Evolutionary conservation across 1,284 basidiomycete species (phyloP).

Genomic region (Puccinia horiana): DNA sequence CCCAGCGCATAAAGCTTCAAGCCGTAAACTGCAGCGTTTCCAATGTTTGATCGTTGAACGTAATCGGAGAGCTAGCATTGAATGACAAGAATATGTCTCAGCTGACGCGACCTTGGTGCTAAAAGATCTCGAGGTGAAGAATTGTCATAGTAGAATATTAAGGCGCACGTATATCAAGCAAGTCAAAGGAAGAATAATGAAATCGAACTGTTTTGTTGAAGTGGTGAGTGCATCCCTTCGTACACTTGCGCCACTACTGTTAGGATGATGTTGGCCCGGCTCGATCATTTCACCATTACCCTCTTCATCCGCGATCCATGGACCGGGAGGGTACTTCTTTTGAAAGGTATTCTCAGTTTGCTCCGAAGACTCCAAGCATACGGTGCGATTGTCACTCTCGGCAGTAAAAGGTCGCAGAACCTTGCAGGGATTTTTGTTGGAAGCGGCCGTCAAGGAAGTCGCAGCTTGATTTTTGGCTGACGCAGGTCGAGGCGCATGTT

Average conservation of each 20-base stretch:
- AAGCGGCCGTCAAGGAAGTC: slow-evolving; percentile 10
- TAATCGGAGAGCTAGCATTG: slow-evolving; percentile 35
- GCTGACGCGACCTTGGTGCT: not conserved
- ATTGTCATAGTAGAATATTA: not conserved
- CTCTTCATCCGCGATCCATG: not conserved
- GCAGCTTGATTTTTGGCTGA: not conserved
- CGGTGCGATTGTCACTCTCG: slow-evolving; percentile 35
- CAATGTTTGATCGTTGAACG: slow-evolving; percentile 31
- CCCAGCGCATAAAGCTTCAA: not conserved
- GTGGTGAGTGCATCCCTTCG: not conserved
- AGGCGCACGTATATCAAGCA: slow-evolving; percentile 23
- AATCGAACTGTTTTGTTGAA: slow-evolving; percentile 15
- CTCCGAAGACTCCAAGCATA: slow-evolving; percentile 3
- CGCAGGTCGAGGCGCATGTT: not conserved
- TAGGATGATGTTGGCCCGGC: not conserved
- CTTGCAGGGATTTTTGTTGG: not conserved
- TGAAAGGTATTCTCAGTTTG: slow-evolving; percentile 1
- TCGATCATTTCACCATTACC: not conserved
- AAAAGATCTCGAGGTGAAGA: not conserved
- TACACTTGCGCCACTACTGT: not conserved
- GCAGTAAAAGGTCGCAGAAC: slow-evolving; percentile 12
- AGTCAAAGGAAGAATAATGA: slow-evolving; percentile 27
- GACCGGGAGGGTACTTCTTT: not conserved
- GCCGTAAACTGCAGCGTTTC: slow-evolving; percentile 36
- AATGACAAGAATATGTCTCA: not conserved